Conservation (phyloP, 2,329 filamentous ascomycete genomes). For the Pseudonectria foliicola region DNA sequence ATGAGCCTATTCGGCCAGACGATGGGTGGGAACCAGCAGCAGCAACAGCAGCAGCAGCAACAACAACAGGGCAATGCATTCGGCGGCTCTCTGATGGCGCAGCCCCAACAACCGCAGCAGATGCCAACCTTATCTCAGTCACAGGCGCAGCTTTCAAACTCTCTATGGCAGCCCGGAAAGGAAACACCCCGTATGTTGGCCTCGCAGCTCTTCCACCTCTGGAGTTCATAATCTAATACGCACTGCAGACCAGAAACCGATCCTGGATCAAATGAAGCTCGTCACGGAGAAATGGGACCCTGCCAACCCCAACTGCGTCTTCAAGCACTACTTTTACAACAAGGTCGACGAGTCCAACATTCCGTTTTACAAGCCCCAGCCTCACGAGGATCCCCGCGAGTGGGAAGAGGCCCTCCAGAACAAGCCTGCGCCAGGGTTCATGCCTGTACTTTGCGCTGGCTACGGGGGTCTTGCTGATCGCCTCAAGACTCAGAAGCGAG, state of each 20-base stretch:
- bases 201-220: not conserved
- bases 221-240: constrained; percentile 3
- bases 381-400: constrained; percentile 65
- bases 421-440: constrained; percentile 68
- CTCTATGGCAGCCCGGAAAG: constrained; percentile 47
- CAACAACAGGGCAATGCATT: constrained; percentile 32
- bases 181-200: constrained; percentile 39
- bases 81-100: constrained; percentile 25
- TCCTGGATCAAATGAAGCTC: constrained; percentile 65
- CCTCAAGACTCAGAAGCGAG: constrained; percentile 63
- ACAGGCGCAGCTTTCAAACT: constrained; percentile 41
- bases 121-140: constrained; percentile 37
- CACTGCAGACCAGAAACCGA: constrained; percentile 54
- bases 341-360: constrained; percentile 66
- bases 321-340: constrained; percentile 85
- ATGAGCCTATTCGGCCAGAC: constrained; percentile 24
- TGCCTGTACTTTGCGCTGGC: constrained; percentile 69
- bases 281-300: constrained; percentile 71
- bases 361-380: constrained; percentile 67
- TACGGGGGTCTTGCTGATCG: constrained; percentile 66
- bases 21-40: constrained; percentile 29
- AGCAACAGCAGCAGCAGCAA: constrained; percentile 23
- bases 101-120: constrained; percentile 34
- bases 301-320: constrained; percentile 58
- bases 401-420: constrained; percentile 80